Evolutionary conservation across 1,139 yeast species (phyloP).

Genomic region (Blastobotrys buckinghamii): DNA sequence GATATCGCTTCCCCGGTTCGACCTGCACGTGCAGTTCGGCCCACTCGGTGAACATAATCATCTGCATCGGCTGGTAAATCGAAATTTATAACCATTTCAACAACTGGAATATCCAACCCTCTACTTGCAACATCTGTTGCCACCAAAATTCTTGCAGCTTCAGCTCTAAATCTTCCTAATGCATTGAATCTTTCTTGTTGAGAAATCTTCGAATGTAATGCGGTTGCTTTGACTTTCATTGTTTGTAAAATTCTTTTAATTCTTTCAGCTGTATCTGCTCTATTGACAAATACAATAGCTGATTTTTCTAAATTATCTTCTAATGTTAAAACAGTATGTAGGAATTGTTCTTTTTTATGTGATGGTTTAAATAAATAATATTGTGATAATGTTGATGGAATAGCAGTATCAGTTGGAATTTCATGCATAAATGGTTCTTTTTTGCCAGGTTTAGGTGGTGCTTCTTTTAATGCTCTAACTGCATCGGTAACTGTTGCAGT

Average conservation of each 20-base stretch:
- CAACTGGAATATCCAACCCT: constrained; percentile 94
- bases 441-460: constrained; percentile 55
- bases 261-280: constrained; percentile 85
- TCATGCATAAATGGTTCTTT: constrained; percentile 74
- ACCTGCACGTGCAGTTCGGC: constrained; percentile 99
- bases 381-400: constrained; percentile 66
- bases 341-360: constrained; percentile 84
- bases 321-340: constrained; percentile 59
- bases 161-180: constrained; percentile 86
- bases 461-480: constrained; percentile 71
- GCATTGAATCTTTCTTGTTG: constrained; percentile 89
- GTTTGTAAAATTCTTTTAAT: constrained; percentile 68
- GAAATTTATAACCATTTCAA: constrained; percentile 80
- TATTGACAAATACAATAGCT: constrained; percentile 82
- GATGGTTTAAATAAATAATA: constrained; percentile 60
- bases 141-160: constrained; percentile 83
- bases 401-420: constrained; percentile 62
- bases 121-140: constrained; percentile 97
- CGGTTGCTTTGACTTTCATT: constrained; percentile 74
- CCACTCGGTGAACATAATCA: constrained; percentile 95
- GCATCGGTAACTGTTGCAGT: constrained; percentile 97
- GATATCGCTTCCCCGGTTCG: constrained; percentile 65
- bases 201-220: constrained; percentile 92
- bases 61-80: constrained; percentile 97
- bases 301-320: constrained; percentile 60